Conservation (phyloP, 2,329 filamentous ascomycete species). For the Nannizzia gypsea region DNA sequence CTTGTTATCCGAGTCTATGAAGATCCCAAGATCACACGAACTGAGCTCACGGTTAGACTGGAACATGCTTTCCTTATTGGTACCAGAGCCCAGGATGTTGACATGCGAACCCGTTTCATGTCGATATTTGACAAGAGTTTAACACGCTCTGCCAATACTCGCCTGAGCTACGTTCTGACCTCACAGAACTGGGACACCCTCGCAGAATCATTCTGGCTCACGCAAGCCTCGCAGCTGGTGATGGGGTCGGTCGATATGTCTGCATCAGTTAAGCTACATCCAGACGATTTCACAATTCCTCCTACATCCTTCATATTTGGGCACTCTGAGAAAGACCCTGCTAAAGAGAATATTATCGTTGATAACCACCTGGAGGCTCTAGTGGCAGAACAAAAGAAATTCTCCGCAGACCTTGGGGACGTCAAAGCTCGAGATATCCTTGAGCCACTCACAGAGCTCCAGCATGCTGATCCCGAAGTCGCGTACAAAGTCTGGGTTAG, state of each 20-base stretch:
- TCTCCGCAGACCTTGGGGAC: constrained; percentile 70
- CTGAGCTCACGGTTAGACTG: constrained; percentile 90
- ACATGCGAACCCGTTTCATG: constrained; percentile 96
- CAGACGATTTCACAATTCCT: constrained; percentile 71
- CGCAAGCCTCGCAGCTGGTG: constrained; percentile 85
- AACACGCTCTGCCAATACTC: constrained; percentile 79
- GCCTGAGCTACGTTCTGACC: constrained; percentile 76
- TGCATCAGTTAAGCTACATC: constrained; percentile 61
- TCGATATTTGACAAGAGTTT: constrained; percentile 89
- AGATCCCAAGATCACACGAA: constrained; percentile 86
- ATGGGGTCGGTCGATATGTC: constrained; percentile 84
- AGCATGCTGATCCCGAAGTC: constrained; percentile 72
- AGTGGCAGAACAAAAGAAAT: constrained; percentile 67
- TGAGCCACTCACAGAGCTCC: constrained; percentile 80
- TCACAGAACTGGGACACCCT: constrained; percentile 97
- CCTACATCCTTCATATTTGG: constrained; percentile 62
- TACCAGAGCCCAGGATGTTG: constrained; percentile 80
- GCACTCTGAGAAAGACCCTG: constrained; percentile 58
- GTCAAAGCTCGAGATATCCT: constrained; percentile 80
- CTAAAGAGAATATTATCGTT: constrained; percentile 53
- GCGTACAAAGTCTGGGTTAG: constrained; percentile 84
- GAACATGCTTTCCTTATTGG: constrained; percentile 97
- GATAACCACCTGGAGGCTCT: constrained; percentile 75
- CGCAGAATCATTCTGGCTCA: constrained; percentile 89
- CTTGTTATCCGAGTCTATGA: constrained; percentile 97